phyloP scores from a whole-genome alignment of 148 eudicot genomes.

The Dysphania ambrosioides region DNA sequence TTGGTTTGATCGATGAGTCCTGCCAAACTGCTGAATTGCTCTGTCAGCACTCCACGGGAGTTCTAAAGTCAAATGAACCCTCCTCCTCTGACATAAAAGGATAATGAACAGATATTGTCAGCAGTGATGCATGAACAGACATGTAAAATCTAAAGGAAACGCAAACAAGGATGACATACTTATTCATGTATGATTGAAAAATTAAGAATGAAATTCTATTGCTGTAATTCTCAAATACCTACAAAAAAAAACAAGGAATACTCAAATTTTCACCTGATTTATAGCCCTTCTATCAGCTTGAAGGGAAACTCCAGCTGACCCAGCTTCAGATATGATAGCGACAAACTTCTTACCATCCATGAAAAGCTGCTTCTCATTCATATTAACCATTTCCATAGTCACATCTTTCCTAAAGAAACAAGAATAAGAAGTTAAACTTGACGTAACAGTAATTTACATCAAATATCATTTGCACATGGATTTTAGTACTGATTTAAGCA shows the following conservation, averaged over 20 bases:
- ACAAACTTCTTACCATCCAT: slow-evolving; percentile 89
- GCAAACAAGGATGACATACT: not conserved
- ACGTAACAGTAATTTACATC: not conserved
- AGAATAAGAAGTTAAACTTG: slow-evolving; percentile 4
- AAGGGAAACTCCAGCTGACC: slow-evolving; percentile 97
- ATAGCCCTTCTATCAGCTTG: slow-evolving; percentile 96
- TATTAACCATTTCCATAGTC: slow-evolving; percentile 98
- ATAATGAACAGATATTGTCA: not conserved
- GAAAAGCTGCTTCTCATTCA: slow-evolving; percentile 93
- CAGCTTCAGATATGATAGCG: slow-evolving; percentile 97
- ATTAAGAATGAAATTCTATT: not conserved
- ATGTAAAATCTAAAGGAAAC: not conserved
- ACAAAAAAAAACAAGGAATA: not conserved
- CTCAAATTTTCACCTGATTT: slow-evolving; percentile 63
- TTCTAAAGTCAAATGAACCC: slow-evolving; percentile 94
- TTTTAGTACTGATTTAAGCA: not conserved
- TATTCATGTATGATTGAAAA: not conserved
- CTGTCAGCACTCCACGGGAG: slow-evolving; percentile 99
- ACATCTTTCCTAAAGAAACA: slow-evolving; percentile 69
- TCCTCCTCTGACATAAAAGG: slow-evolving; percentile 55
- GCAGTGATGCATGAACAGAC: not conserved
- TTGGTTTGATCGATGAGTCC: slow-evolving; percentile 99
- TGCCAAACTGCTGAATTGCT: slow-evolving; percentile 98
- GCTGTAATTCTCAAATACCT: not conserved
- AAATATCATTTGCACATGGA: not conserved